Percentiles rank a stretch among this genome's conserved stretches.
These are phyloP conservation scores for Termitomyces sp. DNA, from an alignment of 768 basidiomycete genomes.

Conservation along the genomic window DNA sequence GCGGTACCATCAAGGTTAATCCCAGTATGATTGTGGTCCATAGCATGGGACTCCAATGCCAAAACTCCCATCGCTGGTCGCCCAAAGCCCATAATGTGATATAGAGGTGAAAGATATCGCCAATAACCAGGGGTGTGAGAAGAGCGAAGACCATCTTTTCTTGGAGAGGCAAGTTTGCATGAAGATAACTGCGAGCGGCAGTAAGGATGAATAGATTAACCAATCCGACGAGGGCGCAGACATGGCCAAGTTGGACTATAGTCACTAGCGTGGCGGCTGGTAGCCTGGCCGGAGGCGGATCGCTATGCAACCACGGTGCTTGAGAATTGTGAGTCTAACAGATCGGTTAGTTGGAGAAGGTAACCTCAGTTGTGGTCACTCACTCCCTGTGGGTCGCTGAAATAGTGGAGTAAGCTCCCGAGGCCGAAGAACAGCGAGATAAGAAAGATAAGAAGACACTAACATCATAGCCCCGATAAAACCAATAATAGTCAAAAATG, in stretches of 20 bases:
- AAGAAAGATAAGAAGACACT: slow-evolving; percentile 13
- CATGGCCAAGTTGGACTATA: slow-evolving; percentile 70
- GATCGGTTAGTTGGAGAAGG: slow-evolving; percentile 3
- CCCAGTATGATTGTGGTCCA: slow-evolving; percentile 65
- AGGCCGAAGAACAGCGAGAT: not conserved
- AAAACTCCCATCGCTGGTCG: slow-evolving; percentile 58
- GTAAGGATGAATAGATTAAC: slow-evolving; percentile 65
- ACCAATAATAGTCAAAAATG: slow-evolving; percentile 56
- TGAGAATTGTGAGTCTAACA: slow-evolving; percentile 65
- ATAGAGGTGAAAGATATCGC: slow-evolving; percentile 61
- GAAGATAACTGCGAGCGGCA: slow-evolving; percentile 55
- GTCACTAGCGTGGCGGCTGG: slow-evolving; percentile 65
- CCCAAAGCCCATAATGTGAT: slow-evolving; percentile 74
- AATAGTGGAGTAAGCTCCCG: slow-evolving; percentile 7
- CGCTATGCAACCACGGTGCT: slow-evolving; percentile 61
- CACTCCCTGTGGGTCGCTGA: slow-evolving; percentile 60
- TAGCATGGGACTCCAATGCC: slow-evolving; percentile 62
- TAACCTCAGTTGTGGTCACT: slow-evolving; percentile 18
- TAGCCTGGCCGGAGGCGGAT: slow-evolving; percentile 41
- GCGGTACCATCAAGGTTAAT: slow-evolving; percentile 59
- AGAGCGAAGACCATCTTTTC: slow-evolving; percentile 65
- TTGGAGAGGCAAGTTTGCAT: slow-evolving; percentile 54
- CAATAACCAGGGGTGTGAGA: slow-evolving; percentile 62
- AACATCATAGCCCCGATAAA: slow-evolving; percentile 58
- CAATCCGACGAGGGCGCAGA: slow-evolving; percentile 68